Evolutionary conservation across 2,329 filamentous ascomycete species (phyloP).

Genomic region (Fusarium begoniae): DNA sequence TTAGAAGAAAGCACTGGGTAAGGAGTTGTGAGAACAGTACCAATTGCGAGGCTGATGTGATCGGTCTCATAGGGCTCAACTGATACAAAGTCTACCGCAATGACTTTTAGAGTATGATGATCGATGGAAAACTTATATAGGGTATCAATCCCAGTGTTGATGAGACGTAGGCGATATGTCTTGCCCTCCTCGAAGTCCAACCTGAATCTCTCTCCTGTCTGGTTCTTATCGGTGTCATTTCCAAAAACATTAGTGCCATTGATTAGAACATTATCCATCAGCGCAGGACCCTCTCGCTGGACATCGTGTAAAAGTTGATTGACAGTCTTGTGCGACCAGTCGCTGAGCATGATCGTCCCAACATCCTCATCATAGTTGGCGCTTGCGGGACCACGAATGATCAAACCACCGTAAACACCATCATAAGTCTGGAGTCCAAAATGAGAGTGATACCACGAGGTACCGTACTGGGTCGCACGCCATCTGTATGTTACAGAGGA

Average conservation of each 20-base stretch:
- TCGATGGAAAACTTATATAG: constrained; percentile 62
- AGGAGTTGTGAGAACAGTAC: constrained; percentile 35
- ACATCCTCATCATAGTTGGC: constrained; percentile 71
- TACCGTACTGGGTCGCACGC: constrained; percentile 63
- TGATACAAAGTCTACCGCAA: constrained; percentile 66
- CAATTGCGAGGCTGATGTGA: constrained; percentile 59
- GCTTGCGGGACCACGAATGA: constrained; percentile 69
- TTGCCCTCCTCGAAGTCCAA: constrained; percentile 53
- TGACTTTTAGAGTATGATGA: constrained; percentile 66
- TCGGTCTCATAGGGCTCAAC: constrained; percentile 63
- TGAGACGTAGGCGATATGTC: constrained; percentile 57
- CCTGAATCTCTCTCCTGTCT: constrained; percentile 48
- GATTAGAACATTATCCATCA: constrained; percentile 57
- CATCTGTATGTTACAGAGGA: constrained; percentile 65
- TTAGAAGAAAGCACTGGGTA: background rate
- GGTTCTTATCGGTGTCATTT: constrained; percentile 16
- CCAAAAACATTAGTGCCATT: constrained; percentile 54
- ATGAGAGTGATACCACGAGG: constrained; percentile 71
- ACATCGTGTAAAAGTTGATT: constrained; percentile 47
- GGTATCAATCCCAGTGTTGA: constrained; percentile 59
- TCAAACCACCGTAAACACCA: constrained; percentile 67
- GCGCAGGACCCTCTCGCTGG: constrained; percentile 27
- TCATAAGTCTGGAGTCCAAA: constrained; percentile 60
- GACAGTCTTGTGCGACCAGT: constrained; percentile 63
- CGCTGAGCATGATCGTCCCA: constrained; percentile 65